These are phyloP conservation scores for Kazachstania taianensis DNA, from an alignment of 805 yeast species.

Conservation along the genomic window DNA sequence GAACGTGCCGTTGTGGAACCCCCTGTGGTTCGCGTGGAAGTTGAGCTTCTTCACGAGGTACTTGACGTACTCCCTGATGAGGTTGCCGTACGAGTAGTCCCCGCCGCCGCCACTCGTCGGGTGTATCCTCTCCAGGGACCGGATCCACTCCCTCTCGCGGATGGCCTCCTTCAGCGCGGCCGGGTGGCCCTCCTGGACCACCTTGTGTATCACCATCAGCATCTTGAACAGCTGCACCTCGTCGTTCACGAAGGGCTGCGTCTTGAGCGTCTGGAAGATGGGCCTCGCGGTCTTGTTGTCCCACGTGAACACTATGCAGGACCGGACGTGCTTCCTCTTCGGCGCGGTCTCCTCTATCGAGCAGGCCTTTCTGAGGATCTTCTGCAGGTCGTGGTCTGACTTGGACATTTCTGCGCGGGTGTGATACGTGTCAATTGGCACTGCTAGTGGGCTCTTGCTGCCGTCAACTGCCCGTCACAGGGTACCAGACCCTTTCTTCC, in stretches of 20 bases:
- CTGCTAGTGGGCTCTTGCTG: too few species aligned
- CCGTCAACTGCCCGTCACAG: too few species aligned
- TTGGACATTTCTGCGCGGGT: constrained; percentile 26
- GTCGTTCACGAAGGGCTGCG: constrained; percentile 65
- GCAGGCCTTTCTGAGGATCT: constrained; percentile 63
- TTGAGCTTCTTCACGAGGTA: constrained; percentile 63
- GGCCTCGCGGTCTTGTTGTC: constrained; percentile 79
- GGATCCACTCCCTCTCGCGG: constrained; percentile 66
- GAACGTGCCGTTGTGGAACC: constrained; percentile 80
- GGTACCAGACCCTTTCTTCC: too few species aligned
- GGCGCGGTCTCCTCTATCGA: constrained; percentile 84
- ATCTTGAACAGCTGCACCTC: constrained; percentile 83
- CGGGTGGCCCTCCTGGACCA: constrained; percentile 96
- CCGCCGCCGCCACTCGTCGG: constrained; percentile 27
- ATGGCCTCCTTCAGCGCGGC: constrained; percentile 72
- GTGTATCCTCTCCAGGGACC: constrained; percentile 52
- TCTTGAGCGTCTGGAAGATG: constrained; percentile 75
- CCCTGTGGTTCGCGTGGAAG: constrained; percentile 77
- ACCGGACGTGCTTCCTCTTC: constrained; percentile 89
- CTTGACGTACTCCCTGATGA: constrained; percentile 67
- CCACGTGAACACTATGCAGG: constrained; percentile 94
- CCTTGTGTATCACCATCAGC: constrained; percentile 76
- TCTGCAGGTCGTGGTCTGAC: constrained; percentile 33
- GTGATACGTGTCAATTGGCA: too few species aligned
- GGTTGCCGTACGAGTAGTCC: constrained; percentile 41